Conservation (phyloP, 179 eudicot genomes). For the Beta lomatogona region DNA sequence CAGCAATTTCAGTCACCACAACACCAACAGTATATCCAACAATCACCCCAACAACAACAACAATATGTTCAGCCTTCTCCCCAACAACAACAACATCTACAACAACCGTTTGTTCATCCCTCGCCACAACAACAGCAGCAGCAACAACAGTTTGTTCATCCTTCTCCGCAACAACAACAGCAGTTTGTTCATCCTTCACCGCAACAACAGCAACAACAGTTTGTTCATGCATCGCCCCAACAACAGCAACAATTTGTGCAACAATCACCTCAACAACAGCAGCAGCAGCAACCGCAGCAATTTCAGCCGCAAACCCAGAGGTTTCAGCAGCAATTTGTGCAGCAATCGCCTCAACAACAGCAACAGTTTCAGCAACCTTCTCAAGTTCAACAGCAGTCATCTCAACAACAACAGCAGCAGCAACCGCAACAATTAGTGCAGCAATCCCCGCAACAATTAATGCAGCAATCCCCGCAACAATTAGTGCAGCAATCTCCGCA, state of each 20-base stretch:
- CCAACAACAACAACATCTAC: slow-evolving; percentile 45
- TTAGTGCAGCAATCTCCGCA: slow-evolving; percentile 8
- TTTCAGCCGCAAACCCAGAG: slow-evolving; percentile 27
- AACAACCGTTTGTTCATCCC: slow-evolving; percentile 43
- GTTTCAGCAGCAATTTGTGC: slow-evolving; percentile 40
- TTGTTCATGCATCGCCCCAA: slow-evolving; percentile 31
- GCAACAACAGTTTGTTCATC: slow-evolving; percentile 24
- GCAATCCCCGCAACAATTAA: slow-evolving; percentile 28
- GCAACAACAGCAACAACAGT: slow-evolving; percentile 41
- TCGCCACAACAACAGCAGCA: slow-evolving; percentile 32
- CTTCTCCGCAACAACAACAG: slow-evolving; percentile 21
- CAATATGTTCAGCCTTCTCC: slow-evolving; percentile 26
- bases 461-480: slow-evolving; percentile 40
- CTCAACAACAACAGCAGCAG: slow-evolving; percentile 34
- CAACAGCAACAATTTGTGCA: slow-evolving; percentile 44
- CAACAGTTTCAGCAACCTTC: slow-evolving; percentile 7
- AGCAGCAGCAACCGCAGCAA: slow-evolving; percentile 22
- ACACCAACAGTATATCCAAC: slow-evolving; percentile 39
- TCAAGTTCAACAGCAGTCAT: slow-evolving; percentile 15
- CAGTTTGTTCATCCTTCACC: slow-evolving; percentile 23
- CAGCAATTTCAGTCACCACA: slow-evolving; percentile 48
- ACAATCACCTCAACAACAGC: slow-evolving; percentile 23
- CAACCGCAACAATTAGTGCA: slow-evolving; percentile 29
- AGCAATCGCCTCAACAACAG: slow-evolving; percentile 12
- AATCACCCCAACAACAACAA: slow-evolving; percentile 25